Evolutionary conservation across 768 basidiomycete species (phyloP).

Genomic region (Zangia roseola): DNA sequence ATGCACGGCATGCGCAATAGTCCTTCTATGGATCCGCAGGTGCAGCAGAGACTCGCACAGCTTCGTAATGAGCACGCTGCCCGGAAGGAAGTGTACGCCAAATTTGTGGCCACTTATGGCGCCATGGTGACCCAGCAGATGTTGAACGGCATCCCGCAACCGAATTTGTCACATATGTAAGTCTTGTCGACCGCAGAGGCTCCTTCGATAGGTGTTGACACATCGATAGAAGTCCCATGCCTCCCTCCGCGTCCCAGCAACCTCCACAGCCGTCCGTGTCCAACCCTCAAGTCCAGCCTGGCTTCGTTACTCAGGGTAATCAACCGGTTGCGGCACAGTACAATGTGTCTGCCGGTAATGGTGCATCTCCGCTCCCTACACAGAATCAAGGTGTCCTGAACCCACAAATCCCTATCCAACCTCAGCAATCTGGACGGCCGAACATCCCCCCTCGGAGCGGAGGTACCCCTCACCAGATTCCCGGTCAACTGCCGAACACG

Average conservation of each 20-base stretch:
- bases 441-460: conserved; percentile 39
- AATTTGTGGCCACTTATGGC: conserved; percentile 34
- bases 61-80: conserved; percentile 21
- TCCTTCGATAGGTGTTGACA: conserved; percentile 4
- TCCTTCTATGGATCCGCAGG: conserved; percentile 16
- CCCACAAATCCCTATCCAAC: conserved; percentile 34
- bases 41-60: conserved; percentile 16
- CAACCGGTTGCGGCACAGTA: conserved; percentile 16
- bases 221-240: conserved; percentile 18
- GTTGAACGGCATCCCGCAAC: conserved; percentile 19
- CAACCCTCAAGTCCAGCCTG: conserved; percentile 20
- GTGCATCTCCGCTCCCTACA: conserved; percentile 19
- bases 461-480: conserved; percentile 38
- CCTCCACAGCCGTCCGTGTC: conserved; percentile 14
- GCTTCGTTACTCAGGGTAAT: conserved; percentile 18
- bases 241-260: conserved; percentile 18
- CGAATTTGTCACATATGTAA: conserved; percentile 35
- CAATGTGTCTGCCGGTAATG: conserved; percentile 17
- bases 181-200: conserved; percentile 7
- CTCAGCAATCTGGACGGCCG: conserved; percentile 30
- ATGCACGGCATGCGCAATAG: conserved; percentile 10
- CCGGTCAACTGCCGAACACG: conserved; percentile 29
- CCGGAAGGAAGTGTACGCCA: conserved; percentile 41
- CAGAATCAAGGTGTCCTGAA: conserved; percentile 17
- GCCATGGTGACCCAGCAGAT: conserved; percentile 26